Base-by-base conservation (phyloP, 345 rosid species). In the Dimocarpus longan region DNA sequence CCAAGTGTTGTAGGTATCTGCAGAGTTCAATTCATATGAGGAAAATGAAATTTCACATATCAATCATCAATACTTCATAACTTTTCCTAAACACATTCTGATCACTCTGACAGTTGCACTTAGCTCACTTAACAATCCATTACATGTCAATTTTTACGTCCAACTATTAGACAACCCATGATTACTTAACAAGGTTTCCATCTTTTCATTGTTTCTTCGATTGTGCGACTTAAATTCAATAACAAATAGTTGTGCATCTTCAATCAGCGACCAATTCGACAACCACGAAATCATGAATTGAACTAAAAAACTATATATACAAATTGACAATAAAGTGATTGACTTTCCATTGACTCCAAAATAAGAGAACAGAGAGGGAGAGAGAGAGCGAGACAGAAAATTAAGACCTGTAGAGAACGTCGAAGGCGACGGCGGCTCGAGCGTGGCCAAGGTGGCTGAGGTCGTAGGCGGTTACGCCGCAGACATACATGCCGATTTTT, bases 391-490 rank as follows among this genome's bases (percentile, higher is more conserved):
- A 56, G 0, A 26, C 28, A 26, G 12, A 15, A 2, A 40, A 19
- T 44, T n/a, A 8, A 11, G 10, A 92, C 98, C 98, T 90, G 89
- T 83, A 91, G 44, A 93, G 91, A 16, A 95, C 83, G 75, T 95
- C 98, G 26, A 95, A 95, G 68, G 91, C 76, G 59, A 93, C 90
- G 28, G 96, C 98, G 43, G 98, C 96, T 39, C 98, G 95, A 57
- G 94, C 99, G 74, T 92, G 99, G 48, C 95, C 98, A 44, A 95
- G 84, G 82, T 92, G 99, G 86, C 99, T 93, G 87, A 86, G 84
- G 76, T 91, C 96, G 76, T 93, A 95, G 42, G 99, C 88, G 2
- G 99, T 93, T 67, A 94, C 91, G 8, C 99, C 97, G 44, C 99
- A 95, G 75, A 95, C 97, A 43, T 95, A 95, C 89, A 95, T 87